Percentiles rank a stretch among this genome's conserved stretches.
These are phyloP conservation scores for Heterobasidion annosum DNA, from an alignment of 1,284 basidiomycete species.

Conservation along the genomic window DNA sequence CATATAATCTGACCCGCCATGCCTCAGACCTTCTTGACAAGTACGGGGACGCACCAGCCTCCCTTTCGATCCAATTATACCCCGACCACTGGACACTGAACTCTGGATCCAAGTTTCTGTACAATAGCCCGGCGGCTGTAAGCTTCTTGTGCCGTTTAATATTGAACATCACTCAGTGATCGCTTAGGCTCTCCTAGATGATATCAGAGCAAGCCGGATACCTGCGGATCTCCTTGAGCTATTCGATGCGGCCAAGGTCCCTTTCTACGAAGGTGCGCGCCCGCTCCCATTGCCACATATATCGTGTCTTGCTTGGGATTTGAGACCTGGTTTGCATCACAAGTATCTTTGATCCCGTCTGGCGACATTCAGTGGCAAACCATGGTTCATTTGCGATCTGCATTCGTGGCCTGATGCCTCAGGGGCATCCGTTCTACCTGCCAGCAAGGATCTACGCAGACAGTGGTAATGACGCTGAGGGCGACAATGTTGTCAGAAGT, in stretches of 20 bases:
- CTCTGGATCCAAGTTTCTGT: constrained; percentile 67
- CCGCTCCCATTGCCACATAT: neutral
- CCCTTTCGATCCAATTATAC: constrained; percentile 68
- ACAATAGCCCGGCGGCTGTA: constrained; percentile 70
- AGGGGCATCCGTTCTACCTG: too few relatives aligned
- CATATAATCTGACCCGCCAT: constrained; percentile 64
- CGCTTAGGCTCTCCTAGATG: constrained; percentile 61
- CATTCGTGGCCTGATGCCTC: too few relatives aligned
- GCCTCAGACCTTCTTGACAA: constrained; percentile 48
- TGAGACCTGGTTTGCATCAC: too few relatives aligned
- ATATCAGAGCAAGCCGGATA: constrained; percentile 69
- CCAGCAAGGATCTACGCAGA: too few relatives aligned
- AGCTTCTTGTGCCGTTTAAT: too few relatives aligned
- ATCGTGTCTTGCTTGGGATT: neutral
- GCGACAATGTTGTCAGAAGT: too few relatives aligned
- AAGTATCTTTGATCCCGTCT: too few relatives aligned
- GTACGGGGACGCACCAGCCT: constrained; percentile 48
- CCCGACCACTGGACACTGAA: constrained; percentile 74
- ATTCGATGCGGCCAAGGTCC: constrained; percentile 58
- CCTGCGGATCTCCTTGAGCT: constrained; percentile 74
- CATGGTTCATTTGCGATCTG: too few relatives aligned
- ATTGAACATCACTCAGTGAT: too few relatives aligned
- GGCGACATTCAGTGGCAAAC: too few relatives aligned
- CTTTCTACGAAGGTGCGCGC: constrained; percentile 67
- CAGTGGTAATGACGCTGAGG: too few relatives aligned